These are phyloP conservation scores for Penicillium nordicum DNA, from an alignment of 2,329 filamentous ascomycete species.

Conservation along the genomic window DNA sequence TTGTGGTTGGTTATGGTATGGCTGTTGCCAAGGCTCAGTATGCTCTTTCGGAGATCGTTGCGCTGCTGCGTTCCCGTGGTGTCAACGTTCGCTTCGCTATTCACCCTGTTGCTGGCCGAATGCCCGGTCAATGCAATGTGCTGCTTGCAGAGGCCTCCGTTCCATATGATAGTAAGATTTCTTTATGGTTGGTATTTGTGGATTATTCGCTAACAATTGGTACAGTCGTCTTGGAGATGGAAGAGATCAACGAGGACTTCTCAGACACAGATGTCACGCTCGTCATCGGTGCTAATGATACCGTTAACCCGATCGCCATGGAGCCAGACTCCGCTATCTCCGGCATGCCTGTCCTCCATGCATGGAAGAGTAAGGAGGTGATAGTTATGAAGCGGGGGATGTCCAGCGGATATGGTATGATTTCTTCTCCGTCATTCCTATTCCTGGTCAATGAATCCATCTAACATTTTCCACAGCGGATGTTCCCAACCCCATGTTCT, in stretches of 20 bases:
- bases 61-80: constrained; percentile 67
- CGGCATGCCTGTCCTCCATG: constrained; percentile 88
- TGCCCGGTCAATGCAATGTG: constrained; percentile 93
- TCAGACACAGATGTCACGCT: constrained; percentile 78
- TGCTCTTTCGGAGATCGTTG: constrained; percentile 77
- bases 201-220: constrained; percentile 11
- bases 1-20: constrained; percentile 91
- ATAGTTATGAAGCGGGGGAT: constrained; percentile 91
- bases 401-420: constrained; percentile 78
- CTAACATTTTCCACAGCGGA: constrained; percentile 57
- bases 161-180: constrained; percentile 67
- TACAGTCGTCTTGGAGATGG: constrained; percentile 79
- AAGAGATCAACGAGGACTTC: constrained; percentile 94
- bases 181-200: no score
- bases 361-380: constrained; percentile 91
- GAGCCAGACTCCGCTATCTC: constrained; percentile 81
- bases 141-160: constrained; percentile 83
- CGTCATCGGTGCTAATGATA: constrained; percentile 89
- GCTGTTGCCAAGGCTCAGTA: constrained; percentile 92
- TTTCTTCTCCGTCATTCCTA: neutral
- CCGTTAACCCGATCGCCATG: constrained; percentile 84
- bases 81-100: constrained; percentile 85
- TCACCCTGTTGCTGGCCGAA: constrained; percentile 83
- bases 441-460: neutral
- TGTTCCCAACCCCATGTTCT: constrained; percentile 91